Evolutionary conservation across 2,329 filamentous ascomycete species (phyloP), one percentile per base, ranked within the genome.

Genomic region (Fusarium pseudonygamai): DNA sequence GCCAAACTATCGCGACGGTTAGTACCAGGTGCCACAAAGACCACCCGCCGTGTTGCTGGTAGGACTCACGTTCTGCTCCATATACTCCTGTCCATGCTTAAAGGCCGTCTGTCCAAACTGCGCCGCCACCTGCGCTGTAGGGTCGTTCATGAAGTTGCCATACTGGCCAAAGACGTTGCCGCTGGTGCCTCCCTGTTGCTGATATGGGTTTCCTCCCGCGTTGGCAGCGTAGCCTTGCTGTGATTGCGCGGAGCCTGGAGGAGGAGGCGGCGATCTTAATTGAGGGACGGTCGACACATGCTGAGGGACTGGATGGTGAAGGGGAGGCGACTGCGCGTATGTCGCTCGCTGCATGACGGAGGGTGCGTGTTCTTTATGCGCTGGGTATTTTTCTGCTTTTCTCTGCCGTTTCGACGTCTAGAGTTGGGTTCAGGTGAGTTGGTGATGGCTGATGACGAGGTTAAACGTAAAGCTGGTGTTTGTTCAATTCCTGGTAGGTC

Each of bases 221-320:
- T 93, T 95, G 55, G 91, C 91, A 84, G 92, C 87, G 52, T 84
- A 92, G 75, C 88, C 87, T 71, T 88, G 87, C 76, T 91, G 89
- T 40, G 90, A 88, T 79, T 93, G 92, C 64, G 91, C 91, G 74
- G 91, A 91, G 65, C 88, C 88, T 42, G 91, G 89, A 58, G 94
- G 95, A 70, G 94, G 93, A 66, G 93, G 96, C 69, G 96, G 96
- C 66, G 96, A 98, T 83, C 97, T 92, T 82, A 99, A 91, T 85
- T 98, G 96, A 49, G 96, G 96, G 56, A 99, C 96, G 66, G 95
- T 97, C 80, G 96, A 98, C 79, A 98, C 96, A 87, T 99, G 96
- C 84, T 99, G 96, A 71, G 96, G 96, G 67, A 98, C 95, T 66
- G 96, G 96, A 82, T 98, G 96, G 84, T 98, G 96, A 78, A 98